Percentiles rank a stretch among this genome's conserved stretches.
Evolutionary conservation across 202 grass and related monocot species (phyloP).

Genomic region (Cymbopogon flexuosus): DNA sequence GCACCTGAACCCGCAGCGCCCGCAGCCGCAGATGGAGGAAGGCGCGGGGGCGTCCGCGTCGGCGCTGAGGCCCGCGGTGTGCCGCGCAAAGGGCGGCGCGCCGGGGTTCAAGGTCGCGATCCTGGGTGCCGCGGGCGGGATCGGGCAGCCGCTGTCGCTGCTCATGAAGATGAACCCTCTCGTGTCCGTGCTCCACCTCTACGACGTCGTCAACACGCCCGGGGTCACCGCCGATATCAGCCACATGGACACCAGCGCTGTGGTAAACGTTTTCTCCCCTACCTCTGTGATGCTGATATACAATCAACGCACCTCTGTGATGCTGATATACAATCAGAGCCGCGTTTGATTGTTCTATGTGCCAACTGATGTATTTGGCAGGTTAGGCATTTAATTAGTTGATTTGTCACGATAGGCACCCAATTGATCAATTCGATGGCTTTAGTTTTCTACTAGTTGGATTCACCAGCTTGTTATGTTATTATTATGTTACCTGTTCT

Average conservation of each 20-base stretch:
- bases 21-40: conserved; percentile 48
- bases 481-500: not conserved
- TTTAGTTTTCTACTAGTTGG: conserved; percentile 7
- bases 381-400: not conserved
- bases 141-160: conserved; percentile 63
- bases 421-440: not conserved
- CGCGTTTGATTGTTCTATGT: not conserved
- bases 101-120: conserved; percentile 71
- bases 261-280: conserved; percentile 34
- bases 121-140: conserved; percentile 67
- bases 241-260: conserved; percentile 74
- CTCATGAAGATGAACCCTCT: conserved; percentile 83
- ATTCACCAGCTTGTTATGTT: not conserved
- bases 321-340: not conserved
- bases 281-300: not conserved
- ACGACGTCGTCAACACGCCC: conserved; percentile 71
- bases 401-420: not conserved
- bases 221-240: conserved; percentile 72
- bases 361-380: not conserved
- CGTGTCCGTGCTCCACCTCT: conserved; percentile 72
- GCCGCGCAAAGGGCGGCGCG: conserved; percentile 70
- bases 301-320: not conserved
- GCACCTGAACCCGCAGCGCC: conserved; percentile 71
- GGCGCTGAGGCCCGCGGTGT: conserved; percentile 30
- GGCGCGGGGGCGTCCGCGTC: not conserved